These are phyloP conservation scores for Entrophospora sp. DNA, from an alignment of 192 early-diverging fungal genomes.

Conservation along the genomic window DNA sequence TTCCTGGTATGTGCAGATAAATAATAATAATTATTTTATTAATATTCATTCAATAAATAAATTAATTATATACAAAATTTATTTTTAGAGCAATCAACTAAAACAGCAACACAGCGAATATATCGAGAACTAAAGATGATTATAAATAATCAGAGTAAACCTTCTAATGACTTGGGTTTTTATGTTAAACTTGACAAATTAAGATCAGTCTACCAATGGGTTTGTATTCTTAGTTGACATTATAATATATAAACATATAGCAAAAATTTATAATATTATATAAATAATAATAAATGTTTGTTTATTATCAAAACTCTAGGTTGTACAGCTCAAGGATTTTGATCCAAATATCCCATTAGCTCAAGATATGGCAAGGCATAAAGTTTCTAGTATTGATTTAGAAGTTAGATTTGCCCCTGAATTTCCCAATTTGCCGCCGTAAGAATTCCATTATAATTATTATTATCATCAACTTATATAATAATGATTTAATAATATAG, in stretches of 20 bases:
- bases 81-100: constrained; percentile 11
- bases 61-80: not conserved
- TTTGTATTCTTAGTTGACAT: not conserved
- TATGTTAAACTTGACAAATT: constrained; percentile 16
- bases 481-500: not conserved
- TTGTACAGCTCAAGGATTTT: constrained; percentile 24
- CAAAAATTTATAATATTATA: not conserved
- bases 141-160: constrained; percentile 14
- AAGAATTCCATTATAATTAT: not conserved
- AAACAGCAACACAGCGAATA: constrained; percentile 21
- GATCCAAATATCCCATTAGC: constrained; percentile 21
- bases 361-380: constrained; percentile 21
- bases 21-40: not conserved
- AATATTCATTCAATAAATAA: not conserved
- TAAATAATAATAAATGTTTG: not conserved
- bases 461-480: too few relatives aligned
- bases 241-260: not conserved
- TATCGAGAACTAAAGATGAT: constrained; percentile 19
- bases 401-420: constrained; percentile 28
- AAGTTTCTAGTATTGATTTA: constrained; percentile 20
- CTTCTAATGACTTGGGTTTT: constrained; percentile 18
- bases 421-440: constrained; percentile 25
- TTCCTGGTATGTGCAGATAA: not conserved
- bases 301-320: not conserved
- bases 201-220: constrained; percentile 24